Conservation (phyloP, 495 filamentous ascomycete genomes). For the Penicillium malachiteum region DNA sequence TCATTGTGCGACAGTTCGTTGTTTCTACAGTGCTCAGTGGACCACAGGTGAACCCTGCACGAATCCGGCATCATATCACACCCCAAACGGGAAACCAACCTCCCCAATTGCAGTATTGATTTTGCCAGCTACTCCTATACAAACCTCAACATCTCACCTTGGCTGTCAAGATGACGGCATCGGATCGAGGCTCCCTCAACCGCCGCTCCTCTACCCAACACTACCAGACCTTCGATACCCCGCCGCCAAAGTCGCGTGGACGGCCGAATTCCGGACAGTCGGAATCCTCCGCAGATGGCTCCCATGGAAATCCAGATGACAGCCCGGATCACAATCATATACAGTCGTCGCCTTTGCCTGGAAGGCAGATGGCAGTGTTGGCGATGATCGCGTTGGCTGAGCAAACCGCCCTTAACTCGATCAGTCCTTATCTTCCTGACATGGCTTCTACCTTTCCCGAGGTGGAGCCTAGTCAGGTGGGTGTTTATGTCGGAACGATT, state of each 20-base stretch:
- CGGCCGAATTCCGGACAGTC: slow-evolving; percentile 53
- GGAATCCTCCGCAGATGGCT: slow-evolving; percentile 35
- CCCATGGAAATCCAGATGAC: slow-evolving; percentile 19
- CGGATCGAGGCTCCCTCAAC: slow-evolving; percentile 45
- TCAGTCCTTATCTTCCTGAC: slow-evolving; percentile 91
- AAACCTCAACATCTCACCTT: neutral
- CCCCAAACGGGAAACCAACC: slow-evolving; percentile 11
- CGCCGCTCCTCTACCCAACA: slow-evolving; percentile 68
- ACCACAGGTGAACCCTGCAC: slow-evolving; percentile 5
- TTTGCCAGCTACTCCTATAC: neutral
- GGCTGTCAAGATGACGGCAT: slow-evolving; percentile 26
- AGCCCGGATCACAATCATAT: slow-evolving; percentile 20
- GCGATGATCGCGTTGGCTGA: slow-evolving; percentile 88
- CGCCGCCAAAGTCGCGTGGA: slow-evolving; percentile 79
- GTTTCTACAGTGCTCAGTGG: neutral
- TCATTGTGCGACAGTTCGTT: neutral
- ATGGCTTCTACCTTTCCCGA: slow-evolving; percentile 88
- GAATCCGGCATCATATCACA: slow-evolving; percentile 9
- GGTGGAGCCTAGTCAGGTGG: slow-evolving; percentile 66
- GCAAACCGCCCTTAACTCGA: slow-evolving; percentile 94
- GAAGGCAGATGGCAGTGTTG: slow-evolving; percentile 76
- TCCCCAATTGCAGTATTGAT: slow-evolving; percentile 14
- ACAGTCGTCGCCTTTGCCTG: slow-evolving; percentile 68
- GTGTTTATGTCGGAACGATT: slow-evolving; percentile 85
- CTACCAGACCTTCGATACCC: slow-evolving; percentile 94